phyloP scores from a whole-genome alignment of 495 filamentous ascomycete species.

The Aspergillus heteromorphus region DNA sequence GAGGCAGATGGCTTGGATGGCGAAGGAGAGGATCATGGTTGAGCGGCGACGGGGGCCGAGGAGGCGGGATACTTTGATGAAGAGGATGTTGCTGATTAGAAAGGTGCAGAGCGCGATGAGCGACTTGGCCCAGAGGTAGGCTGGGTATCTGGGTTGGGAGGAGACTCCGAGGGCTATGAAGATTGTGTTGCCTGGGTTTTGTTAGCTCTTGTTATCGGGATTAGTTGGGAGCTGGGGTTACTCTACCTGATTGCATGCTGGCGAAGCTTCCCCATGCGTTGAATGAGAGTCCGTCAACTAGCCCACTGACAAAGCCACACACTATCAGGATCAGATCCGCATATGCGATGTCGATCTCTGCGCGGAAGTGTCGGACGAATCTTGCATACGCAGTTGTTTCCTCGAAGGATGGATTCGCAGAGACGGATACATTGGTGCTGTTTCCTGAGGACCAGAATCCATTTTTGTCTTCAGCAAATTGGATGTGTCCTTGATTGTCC shows the following conservation, averaged over 20 bases:
- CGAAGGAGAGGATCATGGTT: conserved; percentile 51
- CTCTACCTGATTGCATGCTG: conserved; percentile 52
- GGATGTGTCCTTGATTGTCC: not conserved
- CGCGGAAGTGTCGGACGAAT: conserved; percentile 15
- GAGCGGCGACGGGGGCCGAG: conserved; percentile 37
- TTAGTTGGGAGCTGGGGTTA: not conserved
- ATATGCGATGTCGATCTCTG: conserved; percentile 19
- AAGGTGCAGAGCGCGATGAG: conserved; percentile 32
- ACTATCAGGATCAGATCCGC: conserved; percentile 33
- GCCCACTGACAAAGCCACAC: conserved; percentile 34
- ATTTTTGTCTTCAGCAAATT: conserved; percentile 13
- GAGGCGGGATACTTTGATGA: conserved; percentile 27
- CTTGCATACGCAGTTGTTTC: conserved; percentile 10
- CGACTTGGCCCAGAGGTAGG: conserved; percentile 39
- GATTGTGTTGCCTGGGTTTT: conserved; percentile 31
- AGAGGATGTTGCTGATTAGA: conserved; percentile 29
- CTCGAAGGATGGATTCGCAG: conserved; percentile 14
- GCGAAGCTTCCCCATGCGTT: conserved; percentile 52
- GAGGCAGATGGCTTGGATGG: conserved; percentile 48
- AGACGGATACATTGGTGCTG: conserved; percentile 24
- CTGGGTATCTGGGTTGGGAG: conserved; percentile 31
- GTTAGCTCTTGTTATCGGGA: not conserved
- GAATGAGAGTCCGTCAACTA: conserved; percentile 37
- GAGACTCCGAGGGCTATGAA: conserved; percentile 36
- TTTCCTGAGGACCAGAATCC: conserved; percentile 21